Base-by-base conservation (phyloP, 441 rosid genomes). In the Croton laevigatus region DNA sequence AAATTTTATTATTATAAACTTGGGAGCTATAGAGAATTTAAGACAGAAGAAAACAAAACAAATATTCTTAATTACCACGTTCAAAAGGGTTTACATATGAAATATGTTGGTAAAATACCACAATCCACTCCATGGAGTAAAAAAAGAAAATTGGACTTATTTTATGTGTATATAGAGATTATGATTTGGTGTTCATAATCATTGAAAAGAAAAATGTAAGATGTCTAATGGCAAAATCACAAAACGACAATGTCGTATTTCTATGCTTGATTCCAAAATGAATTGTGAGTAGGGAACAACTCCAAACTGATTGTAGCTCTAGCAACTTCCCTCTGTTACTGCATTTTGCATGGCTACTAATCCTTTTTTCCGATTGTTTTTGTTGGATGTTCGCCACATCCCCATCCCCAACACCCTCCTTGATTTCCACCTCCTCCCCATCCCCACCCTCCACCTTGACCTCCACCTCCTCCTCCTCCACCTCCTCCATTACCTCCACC, bases 351-450 rank as follows among this genome's bases (percentile, higher is more conserved):
- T 44, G 65, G 8, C 45, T 38, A 22, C 8, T 22, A 22, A 37
- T 5, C 17, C 4, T 5, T 32, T 12, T 23, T 40, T 52, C 73
- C 73, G 1, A 5, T 51, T 70, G 59, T n/a, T 20, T 60, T 70
- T 61, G 37, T 61, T 60, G 67, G 73, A 32, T 70, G 67, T 62
- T 62, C 62, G 12, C 61, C 37, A 42, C 71, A 68, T 8, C 71
- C 71, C 53, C 62, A 68, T 42, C 52, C 53, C 62, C 37, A 68
- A 57, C 63, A 68, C 22, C 46, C 53, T 38, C 71, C 71, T 13
- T 64, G 27, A 45, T 51, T 38, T 23, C 65, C 22, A 6, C 70
- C 70, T 53, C 70, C 69, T 67, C 71, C 71, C 64, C 71, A 57
- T n/a, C 63, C 71, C 71, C 71, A 68, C 8, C 71, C 61, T 14